Evolutionary conservation across 371 early-diverging fungal species (phyloP).

Genomic region (Circinella umbellata): DNA sequence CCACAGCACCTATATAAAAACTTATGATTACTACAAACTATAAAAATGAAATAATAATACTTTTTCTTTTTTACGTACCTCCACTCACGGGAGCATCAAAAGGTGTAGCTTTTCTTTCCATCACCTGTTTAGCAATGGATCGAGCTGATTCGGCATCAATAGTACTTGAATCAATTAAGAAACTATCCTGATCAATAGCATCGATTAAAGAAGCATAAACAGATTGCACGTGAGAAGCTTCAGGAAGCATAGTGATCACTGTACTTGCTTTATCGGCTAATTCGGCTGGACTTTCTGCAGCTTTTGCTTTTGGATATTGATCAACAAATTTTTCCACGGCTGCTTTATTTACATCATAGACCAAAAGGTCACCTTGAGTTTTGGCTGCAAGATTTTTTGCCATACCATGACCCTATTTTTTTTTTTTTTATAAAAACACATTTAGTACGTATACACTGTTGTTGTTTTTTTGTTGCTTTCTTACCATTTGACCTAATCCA

Average conservation of each 20-base stretch:
- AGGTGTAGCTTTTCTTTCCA: constrained; percentile 64
- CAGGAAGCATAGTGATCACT: constrained; percentile 95
- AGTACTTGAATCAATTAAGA: constrained; percentile 92
- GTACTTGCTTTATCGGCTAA: constrained; percentile 76
- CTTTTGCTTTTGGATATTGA: constrained; percentile 48
- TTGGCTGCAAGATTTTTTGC: constrained; percentile 84
- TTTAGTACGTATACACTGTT: neutral
- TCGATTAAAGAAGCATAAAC: constrained; percentile 79
- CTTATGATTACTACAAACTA: neutral
- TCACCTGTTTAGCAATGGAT: constrained; percentile 65
- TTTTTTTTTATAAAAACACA: constrained; percentile 13
- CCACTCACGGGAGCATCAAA: constrained; percentile 98
- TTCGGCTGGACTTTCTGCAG: constrained; percentile 67
- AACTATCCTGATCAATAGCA: constrained; percentile 48
- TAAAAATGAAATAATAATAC: neutral
- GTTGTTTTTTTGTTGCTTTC: neutral
- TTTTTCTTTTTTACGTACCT: too few species aligned
- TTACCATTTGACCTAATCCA: constrained; percentile 95
- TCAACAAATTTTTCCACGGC: constrained; percentile 59
- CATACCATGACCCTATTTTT: constrained; percentile 79
- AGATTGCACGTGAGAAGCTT: constrained; percentile 73
- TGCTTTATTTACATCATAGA: constrained; percentile 74
- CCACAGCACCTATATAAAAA: constrained; percentile 65
- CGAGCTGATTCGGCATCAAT: constrained; percentile 82
- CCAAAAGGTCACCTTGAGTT: constrained; percentile 57